Evolutionary conservation across 2,329 filamentous ascomycete species (phyloP).

Genomic region (Exophiala alcalophila): DNA sequence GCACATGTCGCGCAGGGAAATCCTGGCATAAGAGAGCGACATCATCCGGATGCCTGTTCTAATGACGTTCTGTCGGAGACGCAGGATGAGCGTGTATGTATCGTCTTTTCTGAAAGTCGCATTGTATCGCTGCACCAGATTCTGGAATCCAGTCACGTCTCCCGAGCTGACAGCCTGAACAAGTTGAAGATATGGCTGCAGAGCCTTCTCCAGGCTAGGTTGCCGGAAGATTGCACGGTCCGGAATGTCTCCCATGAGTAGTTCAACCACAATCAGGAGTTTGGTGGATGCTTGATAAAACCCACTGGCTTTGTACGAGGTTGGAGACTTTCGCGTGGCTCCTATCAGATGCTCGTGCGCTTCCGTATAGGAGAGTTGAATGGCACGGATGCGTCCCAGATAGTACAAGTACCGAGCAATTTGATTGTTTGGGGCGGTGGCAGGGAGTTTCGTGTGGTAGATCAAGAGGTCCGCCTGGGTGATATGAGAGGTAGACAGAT

Average conservation of each 20-base stretch:
- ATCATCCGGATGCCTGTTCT: slow-evolving; percentile 99
- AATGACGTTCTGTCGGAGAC: slow-evolving; percentile 96
- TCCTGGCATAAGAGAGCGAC: slow-evolving; percentile 95
- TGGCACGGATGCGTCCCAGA: slow-evolving; percentile 89
- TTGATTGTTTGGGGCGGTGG: slow-evolving; percentile 94
- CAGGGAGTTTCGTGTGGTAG: slow-evolving; percentile 91
- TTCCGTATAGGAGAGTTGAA: slow-evolving; percentile 94
- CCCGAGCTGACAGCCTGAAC: slow-evolving; percentile 96
- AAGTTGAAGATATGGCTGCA: slow-evolving; percentile 89
- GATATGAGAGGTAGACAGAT: slow-evolving; percentile 93
- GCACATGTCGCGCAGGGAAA: slow-evolving; percentile 95
- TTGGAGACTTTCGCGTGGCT: slow-evolving; percentile 91
- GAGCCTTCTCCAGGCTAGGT: slow-evolving; percentile 76
- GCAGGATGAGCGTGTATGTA: slow-evolving; percentile 92
- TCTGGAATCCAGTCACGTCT: slow-evolving; percentile 89
- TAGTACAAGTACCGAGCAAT: slow-evolving; percentile 97
- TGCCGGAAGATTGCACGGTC: slow-evolving; percentile 93
- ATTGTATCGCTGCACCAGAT: slow-evolving; percentile 75
- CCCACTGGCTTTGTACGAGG: slow-evolving; percentile 80
- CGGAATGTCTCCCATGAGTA: slow-evolving; percentile 97
- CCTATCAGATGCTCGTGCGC: slow-evolving; percentile 91
- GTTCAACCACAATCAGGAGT: slow-evolving; percentile 90
- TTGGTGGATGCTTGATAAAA: slow-evolving; percentile 97
- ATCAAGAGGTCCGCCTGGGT: slow-evolving; percentile 93
- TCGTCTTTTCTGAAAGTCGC: slow-evolving; percentile 87